These are phyloP conservation scores for Daldinia vernicosa DNA, from an alignment of 495 filamentous ascomycete genomes.

Conservation along the genomic window DNA sequence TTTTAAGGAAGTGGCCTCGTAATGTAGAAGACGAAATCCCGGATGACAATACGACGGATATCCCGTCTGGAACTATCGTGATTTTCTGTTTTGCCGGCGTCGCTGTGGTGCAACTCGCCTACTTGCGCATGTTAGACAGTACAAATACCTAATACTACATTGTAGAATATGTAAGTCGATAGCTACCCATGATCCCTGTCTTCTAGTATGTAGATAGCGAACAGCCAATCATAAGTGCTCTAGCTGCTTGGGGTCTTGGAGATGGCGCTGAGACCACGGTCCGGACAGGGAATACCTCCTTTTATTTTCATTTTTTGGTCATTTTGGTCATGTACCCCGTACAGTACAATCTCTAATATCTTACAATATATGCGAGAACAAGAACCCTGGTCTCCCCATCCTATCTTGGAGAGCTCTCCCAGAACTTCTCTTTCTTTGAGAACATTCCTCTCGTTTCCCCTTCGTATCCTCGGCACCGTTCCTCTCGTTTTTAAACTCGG, in stretches of 20 bases:
- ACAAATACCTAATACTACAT: no score
- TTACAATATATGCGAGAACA: constrained; percentile 8
- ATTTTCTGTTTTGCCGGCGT: not conserved
- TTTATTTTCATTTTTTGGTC: constrained; percentile 28
- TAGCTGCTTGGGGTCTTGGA: constrained; percentile 17
- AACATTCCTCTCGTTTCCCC: constrained; percentile 44
- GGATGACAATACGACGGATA: constrained; percentile 18
- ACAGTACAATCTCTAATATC: constrained; percentile 34
- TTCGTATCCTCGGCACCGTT: constrained; percentile 36
- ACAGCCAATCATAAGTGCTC: constrained; percentile 34
- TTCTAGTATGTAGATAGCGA: constrained; percentile 16
- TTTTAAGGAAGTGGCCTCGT: constrained; percentile 22
- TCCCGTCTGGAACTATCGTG: constrained; percentile 5
- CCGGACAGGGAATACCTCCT: constrained; percentile 37
- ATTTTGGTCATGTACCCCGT: constrained; percentile 30
- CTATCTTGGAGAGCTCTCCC: constrained; percentile 19
- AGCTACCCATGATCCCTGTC: constrained; percentile 34
- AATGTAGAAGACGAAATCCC: constrained; percentile 32
- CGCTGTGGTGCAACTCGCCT: constrained; percentile 12
- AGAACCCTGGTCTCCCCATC: constrained; percentile 18
- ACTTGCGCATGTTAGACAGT: constrained; percentile 4
- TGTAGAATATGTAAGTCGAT: constrained; percentile 33
- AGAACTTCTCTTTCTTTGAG: constrained; percentile 25
- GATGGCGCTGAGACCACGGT: constrained; percentile 38
- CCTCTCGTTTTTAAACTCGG: constrained; percentile 35